Percentiles rank a stretch among this genome's conserved stretches.
These are phyloP conservation scores for Cystofilobasidium ferigula DNA, from an alignment of 768 basidiomycete species.

Conservation along the genomic window DNA sequence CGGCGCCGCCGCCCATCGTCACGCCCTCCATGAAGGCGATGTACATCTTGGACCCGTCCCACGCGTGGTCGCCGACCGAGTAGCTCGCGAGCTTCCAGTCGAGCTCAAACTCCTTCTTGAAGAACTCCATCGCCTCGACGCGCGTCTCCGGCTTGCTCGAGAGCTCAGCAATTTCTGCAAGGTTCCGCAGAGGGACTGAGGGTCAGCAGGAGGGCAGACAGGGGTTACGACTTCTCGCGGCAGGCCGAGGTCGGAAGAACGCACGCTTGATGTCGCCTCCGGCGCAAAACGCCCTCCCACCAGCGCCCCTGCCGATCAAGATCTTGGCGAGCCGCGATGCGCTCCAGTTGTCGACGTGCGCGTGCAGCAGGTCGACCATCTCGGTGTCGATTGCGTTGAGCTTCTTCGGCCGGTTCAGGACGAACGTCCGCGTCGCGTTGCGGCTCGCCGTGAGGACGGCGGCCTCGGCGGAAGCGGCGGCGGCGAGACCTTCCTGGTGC, in stretches of 20 bases:
- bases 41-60: slow-evolving; percentile 57
- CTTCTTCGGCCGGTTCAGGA: slow-evolving; percentile 67
- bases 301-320: slow-evolving; percentile 49
- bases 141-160: slow-evolving; percentile 26
- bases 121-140: slow-evolving; percentile 63
- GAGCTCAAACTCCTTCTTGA: slow-evolving; percentile 60
- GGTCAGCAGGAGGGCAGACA: background rate
- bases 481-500: no score
- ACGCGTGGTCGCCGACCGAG: slow-evolving; percentile 19
- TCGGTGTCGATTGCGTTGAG: slow-evolving; percentile 68
- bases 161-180: slow-evolving; percentile 29
- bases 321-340: slow-evolving; percentile 55
- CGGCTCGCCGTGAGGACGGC: background rate
- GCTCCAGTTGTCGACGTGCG: slow-evolving; percentile 48
- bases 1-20: slow-evolving; percentile 93
- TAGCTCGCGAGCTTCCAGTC: slow-evolving; percentile 27
- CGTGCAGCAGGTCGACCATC: slow-evolving; percentile 61
- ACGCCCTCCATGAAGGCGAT: slow-evolving; percentile 80
- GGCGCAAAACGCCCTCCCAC: slow-evolving; percentile 73
- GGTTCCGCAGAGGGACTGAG: no score
- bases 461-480: background rate
- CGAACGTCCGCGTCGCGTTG: slow-evolving; percentile 39
- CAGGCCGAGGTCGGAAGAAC: slow-evolving; percentile 32
- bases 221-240: background rate
- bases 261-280: slow-evolving; percentile 87